phyloP scores from a whole-genome alignment of 2,329 filamentous ascomycete species.

The Colletotrichum karsti region DNA sequence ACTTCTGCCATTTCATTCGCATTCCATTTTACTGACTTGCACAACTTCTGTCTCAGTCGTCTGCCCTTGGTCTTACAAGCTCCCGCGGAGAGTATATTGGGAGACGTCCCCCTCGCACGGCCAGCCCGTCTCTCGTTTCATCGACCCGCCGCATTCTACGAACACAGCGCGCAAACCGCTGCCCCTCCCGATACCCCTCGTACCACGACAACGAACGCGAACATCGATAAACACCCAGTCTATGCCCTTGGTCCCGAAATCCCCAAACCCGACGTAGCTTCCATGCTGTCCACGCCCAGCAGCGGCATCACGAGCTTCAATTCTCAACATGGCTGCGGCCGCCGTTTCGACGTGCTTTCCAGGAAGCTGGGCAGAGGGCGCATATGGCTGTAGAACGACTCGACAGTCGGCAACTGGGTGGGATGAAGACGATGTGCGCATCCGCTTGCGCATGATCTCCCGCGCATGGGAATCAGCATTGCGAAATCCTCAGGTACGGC shows the following conservation, averaged over 20 bases:
- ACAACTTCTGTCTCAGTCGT: conserved; percentile 9
- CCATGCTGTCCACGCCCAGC: conserved; percentile 60
- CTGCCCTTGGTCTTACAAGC: background rate
- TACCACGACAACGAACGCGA: conserved; percentile 12
- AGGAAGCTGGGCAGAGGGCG: conserved; percentile 51
- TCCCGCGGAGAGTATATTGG: background rate
- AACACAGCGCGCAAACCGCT: background rate
- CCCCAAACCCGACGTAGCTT: conserved; percentile 43
- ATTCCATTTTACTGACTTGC: conserved; percentile 11
- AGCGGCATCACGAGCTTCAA: conserved; percentile 52
- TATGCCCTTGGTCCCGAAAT: background rate
- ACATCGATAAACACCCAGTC: background rate
- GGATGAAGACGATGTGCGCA: conserved; percentile 38
- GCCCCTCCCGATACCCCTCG: conserved; percentile 8
- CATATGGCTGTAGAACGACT: conserved; percentile 44
- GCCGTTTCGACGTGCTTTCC: conserved; percentile 51
- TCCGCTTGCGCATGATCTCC: conserved; percentile 39
- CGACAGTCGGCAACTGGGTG: conserved; percentile 44
- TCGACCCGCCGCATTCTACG: background rate
- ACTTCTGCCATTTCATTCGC: background rate
- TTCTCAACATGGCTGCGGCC: conserved; percentile 64
- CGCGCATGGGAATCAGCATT: conserved; percentile 40
- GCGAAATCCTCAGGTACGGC: conserved; percentile 33
- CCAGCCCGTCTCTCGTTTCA: background rate
- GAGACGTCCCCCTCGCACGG: background rate